phyloP scores from a whole-genome alignment of 2,329 filamentous ascomycete genomes.

The Beauveria scarabaeidicola region DNA sequence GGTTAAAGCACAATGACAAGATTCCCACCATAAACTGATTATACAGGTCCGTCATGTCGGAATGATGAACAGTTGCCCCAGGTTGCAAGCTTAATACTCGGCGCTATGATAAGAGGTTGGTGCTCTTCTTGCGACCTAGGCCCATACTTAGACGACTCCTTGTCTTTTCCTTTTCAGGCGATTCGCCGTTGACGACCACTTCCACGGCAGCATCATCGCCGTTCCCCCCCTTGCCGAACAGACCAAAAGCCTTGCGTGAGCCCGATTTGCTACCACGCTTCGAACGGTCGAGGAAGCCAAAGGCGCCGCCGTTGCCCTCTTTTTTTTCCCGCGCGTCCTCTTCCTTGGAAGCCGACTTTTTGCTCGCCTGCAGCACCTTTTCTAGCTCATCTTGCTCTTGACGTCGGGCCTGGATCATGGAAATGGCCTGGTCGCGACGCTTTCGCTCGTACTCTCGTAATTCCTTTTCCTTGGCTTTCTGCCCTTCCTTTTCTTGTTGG shows the following conservation, averaged over 20 bases:
- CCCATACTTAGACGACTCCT: constrained; percentile 60
- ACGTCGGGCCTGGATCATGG: constrained; percentile 41
- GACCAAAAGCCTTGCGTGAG: constrained; percentile 65
- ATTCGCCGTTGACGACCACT: constrained; percentile 19
- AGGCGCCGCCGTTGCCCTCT: constrained; percentile 29
- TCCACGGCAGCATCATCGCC: constrained; percentile 18
- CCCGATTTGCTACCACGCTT: constrained; percentile 70
- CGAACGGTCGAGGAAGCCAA: constrained; percentile 54
- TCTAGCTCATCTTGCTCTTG: constrained; percentile 55
- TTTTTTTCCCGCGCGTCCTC: constrained; percentile 33
- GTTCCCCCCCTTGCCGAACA: constrained; percentile 45
- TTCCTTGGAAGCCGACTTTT: constrained; percentile 49
- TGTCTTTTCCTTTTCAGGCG: constrained; percentile 39
- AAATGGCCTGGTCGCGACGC: constrained; percentile 45
- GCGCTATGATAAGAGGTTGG: constrained; percentile 28
- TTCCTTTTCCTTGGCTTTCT: constrained; percentile 27
- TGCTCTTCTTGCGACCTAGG: constrained; percentile 64
- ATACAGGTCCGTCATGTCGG: not conserved
- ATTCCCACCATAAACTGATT: not conserved
- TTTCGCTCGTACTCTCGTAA: constrained; percentile 30
- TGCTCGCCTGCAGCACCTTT: constrained; percentile 58
- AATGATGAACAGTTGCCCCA: not conserved
- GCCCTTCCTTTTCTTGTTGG: constrained; percentile 43
- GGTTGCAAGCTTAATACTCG: not conserved
- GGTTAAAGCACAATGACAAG: no score